Conservation (phyloP, 2,329 filamentous ascomycete species). For the Aspergillus clavatus region DNA sequence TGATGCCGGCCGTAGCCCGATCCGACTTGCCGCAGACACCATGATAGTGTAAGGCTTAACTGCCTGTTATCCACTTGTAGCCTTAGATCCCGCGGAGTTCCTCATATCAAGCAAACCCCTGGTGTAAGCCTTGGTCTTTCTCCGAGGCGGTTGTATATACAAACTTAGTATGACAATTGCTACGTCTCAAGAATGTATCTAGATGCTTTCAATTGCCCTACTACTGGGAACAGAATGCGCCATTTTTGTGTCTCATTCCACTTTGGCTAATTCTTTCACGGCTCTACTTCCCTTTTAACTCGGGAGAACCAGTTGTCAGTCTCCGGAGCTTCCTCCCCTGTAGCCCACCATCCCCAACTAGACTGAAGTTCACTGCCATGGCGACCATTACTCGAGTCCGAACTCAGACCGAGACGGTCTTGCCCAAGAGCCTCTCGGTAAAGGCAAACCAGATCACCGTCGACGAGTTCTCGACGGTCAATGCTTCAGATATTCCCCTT, state of each 20-base stretch:
- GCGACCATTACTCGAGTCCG: conserved; percentile 22
- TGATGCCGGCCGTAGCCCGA: not conserved
- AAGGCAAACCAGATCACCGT: conserved; percentile 22
- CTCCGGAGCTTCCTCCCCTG: not conserved
- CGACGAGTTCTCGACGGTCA: conserved; percentile 21
- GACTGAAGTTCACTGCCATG: conserved; percentile 18
- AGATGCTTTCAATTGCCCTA: not conserved
- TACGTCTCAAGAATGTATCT: not conserved
- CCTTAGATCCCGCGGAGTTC: not conserved
- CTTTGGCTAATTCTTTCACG: not conserved
- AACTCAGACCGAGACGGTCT: conserved; percentile 17
- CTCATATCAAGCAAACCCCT: not conserved
- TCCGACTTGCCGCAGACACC: not conserved
- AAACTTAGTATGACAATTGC: not conserved
- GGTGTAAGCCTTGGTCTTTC: not conserved
- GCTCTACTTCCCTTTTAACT: not conserved
- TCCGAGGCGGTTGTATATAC: not conserved
- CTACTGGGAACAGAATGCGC: not conserved
- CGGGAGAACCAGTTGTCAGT: not conserved
- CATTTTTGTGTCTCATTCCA: not conserved
- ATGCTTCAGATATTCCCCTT: conserved; percentile 53
- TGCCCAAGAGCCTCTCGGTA: conserved; percentile 12
- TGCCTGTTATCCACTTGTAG: not conserved
- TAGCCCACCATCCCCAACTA: not conserved
- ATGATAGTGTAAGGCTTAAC: not conserved